Evolutionary conservation across 495 filamentous ascomycete species (phyloP).

Genomic region (Hyaloscypha variabilis): DNA sequence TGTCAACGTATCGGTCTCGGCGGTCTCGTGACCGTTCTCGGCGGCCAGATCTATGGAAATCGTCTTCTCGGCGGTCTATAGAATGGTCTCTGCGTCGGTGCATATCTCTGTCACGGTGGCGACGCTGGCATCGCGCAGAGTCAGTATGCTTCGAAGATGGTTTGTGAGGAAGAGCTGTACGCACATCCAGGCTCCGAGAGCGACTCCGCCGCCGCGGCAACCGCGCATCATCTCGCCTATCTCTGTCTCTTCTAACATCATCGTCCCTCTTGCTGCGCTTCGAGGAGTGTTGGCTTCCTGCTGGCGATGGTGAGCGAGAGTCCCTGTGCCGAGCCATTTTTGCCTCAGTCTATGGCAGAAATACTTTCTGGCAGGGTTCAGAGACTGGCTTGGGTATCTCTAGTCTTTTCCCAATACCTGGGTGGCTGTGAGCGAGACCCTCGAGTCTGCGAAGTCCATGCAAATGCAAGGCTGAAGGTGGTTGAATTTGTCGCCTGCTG

Average conservation of each 20-base stretch:
- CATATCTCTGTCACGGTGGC: slow-evolving; percentile 59
- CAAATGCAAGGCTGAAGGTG: slow-evolving; percentile 1
- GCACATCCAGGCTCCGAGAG: slow-evolving; percentile 76
- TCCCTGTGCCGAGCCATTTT: slow-evolving; percentile 89
- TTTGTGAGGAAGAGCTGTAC: slow-evolving; percentile 27
- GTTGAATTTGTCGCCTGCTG: neutral
- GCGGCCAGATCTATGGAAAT: slow-evolving; percentile 58
- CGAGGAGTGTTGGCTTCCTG: slow-evolving; percentile 82
- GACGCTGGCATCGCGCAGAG: slow-evolving; percentile 36
- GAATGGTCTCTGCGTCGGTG: slow-evolving; percentile 75
- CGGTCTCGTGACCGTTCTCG: slow-evolving; percentile 71
- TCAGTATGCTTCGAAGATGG: slow-evolving; percentile 8
- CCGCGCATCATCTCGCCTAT: slow-evolving; percentile 39
- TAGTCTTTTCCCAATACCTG: neutral
- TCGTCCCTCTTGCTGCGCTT: slow-evolving; percentile 74
- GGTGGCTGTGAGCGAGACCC: neutral
- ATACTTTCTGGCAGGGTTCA: slow-evolving; percentile 51
- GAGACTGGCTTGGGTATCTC: neutral
- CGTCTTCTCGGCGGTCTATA: slow-evolving; percentile 73
- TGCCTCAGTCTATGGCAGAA: slow-evolving; percentile 62
- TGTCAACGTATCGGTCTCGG: slow-evolving; percentile 59
- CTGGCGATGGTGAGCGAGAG: slow-evolving; percentile 94
- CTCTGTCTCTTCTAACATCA: slow-evolving; percentile 68
- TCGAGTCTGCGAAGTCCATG: neutral
- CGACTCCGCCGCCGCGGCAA: slow-evolving; percentile 62